phyloP scores from a whole-genome alignment of 163 green algal genomes.

The Prototheca wickerhamii region DNA sequence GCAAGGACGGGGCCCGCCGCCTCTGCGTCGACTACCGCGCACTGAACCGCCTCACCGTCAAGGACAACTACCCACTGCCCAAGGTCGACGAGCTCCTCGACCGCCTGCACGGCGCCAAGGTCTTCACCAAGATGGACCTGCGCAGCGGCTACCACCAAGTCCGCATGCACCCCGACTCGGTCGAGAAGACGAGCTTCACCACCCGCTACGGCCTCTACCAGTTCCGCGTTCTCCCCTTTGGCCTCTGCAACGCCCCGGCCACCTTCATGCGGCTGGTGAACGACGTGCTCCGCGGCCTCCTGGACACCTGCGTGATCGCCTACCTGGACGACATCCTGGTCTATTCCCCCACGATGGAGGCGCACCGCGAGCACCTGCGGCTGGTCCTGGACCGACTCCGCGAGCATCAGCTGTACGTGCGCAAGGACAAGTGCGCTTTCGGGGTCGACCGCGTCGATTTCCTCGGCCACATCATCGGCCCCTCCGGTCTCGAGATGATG shows the following conservation, averaged over 20 bases:
- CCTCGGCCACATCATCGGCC: slow-evolving; percentile 30
- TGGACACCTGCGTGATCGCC: slow-evolving; percentile 41
- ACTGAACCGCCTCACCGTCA: slow-evolving; percentile 56
- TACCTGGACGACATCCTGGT: slow-evolving; percentile 71
- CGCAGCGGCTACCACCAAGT: slow-evolving; percentile 55
- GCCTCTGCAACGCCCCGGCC: slow-evolving; percentile 53
- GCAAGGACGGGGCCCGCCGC: slow-evolving; percentile 36
- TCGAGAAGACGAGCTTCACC: slow-evolving; percentile 54
- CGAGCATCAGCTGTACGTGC: slow-evolving; percentile 33
- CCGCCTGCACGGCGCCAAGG: slow-evolving; percentile 24
- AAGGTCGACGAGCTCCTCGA: slow-evolving; percentile 60
- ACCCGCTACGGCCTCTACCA: slow-evolving; percentile 52
- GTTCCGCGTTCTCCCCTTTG: slow-evolving; percentile 54
- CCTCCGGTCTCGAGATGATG: slow-evolving; percentile 17
- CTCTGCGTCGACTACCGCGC: slow-evolving; percentile 55
- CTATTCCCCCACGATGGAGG: slow-evolving; percentile 24
- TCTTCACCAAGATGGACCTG: slow-evolving; percentile 57
- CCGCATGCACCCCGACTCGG: slow-evolving; percentile 27
- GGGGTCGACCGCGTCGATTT: slow-evolving; percentile 12
- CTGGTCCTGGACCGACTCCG: slow-evolving; percentile 32
- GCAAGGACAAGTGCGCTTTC: slow-evolving; percentile 29
- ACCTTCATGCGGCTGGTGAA: slow-evolving; percentile 55
- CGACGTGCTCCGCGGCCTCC: slow-evolving; percentile 21
- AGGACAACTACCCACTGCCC: slow-evolving; percentile 46
- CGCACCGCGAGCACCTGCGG: slow-evolving; percentile 43